These are phyloP conservation scores for Pisolithus albus DNA, from an alignment of 768 basidiomycete genomes.

Conservation along the genomic window DNA sequence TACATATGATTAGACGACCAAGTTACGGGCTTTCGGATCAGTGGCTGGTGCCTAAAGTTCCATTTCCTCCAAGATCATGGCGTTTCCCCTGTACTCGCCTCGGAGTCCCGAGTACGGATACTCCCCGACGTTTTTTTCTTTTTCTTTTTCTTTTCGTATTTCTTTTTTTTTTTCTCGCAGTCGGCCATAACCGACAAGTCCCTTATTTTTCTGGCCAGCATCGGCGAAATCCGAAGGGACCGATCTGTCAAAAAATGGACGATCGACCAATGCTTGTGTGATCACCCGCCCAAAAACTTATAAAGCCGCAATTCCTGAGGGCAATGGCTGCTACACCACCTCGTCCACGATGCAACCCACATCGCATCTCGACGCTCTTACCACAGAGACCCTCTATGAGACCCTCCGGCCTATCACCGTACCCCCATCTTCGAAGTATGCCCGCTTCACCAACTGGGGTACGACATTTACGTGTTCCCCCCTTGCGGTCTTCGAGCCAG, in stretches of 20 bases:
- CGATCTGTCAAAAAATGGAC: conserved; percentile 10
- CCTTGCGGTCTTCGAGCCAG: conserved; percentile 68
- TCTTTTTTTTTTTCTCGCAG: no score
- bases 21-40: no score
- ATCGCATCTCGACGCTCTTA: conserved; percentile 30
- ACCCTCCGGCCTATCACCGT: conserved; percentile 53
- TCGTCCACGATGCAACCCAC: conserved; percentile 32
- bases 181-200: conserved; percentile 11
- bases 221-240: conserved; percentile 9
- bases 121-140: no score
- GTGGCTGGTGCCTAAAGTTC: no score
- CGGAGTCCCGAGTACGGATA: no score
- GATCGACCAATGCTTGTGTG: conserved; percentile 19
- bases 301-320: conserved; percentile 15
- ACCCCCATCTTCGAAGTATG: conserved; percentile 30
- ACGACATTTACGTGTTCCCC: conserved; percentile 68
- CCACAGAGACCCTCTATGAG: conserved; percentile 43
- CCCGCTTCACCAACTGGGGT: conserved; percentile 82
- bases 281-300: conserved; percentile 19
- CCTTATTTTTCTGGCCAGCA: no score
- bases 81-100: no score
- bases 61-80: no score
- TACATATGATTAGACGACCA: no score
- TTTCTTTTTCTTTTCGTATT: no score
- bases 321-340: conserved; percentile 30